These are phyloP conservation scores for Stephanodiscus triporus DNA, from an alignment of 108 stramenopile species.

Conservation along the genomic window DNA sequence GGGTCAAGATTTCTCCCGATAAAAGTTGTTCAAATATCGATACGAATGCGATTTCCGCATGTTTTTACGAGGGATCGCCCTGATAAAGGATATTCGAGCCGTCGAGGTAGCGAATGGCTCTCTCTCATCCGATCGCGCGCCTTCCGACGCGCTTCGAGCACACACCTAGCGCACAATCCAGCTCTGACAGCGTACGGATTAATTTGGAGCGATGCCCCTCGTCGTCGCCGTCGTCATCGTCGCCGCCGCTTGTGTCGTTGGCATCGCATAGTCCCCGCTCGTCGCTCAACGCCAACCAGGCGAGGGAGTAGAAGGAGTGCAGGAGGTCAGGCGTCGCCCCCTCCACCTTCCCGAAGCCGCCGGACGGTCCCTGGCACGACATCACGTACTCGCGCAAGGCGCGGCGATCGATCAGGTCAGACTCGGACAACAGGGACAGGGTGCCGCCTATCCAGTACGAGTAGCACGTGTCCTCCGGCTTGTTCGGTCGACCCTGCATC, in stretches of 20 bases:
- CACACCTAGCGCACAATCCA: conserved; percentile 26
- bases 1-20: too few relatives aligned
- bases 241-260: background rate
- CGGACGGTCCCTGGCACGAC: conserved; percentile 61
- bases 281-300: conserved; percentile 61
- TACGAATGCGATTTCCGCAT: too few relatives aligned
- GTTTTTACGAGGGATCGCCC: too few relatives aligned
- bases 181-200: conserved; percentile 27
- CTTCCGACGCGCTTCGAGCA: conserved; percentile 6
- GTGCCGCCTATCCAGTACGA: conserved; percentile 94
- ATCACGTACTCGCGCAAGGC: conserved; percentile 61
- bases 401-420: conserved; percentile 58
- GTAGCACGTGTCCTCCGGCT: conserved; percentile 89
- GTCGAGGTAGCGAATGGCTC: too few relatives aligned
- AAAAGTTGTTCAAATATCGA: background rate
- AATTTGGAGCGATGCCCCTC: too few relatives aligned
- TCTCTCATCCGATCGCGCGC: background rate
- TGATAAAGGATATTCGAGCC: too few relatives aligned
- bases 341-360: conserved; percentile 80
- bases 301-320: conserved; percentile 88
- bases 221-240: background rate
- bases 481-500: conserved; percentile 91
- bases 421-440: conserved; percentile 55
- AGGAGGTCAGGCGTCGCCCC: conserved; percentile 82
- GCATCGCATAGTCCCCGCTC: background rate